A percentile compares a stretch with the other conserved stretches of the same genome.
These are phyloP conservation scores for Phytopythium sindhum DNA, from an alignment of 352 stramenopile genomes.

Conservation along the genomic window DNA sequence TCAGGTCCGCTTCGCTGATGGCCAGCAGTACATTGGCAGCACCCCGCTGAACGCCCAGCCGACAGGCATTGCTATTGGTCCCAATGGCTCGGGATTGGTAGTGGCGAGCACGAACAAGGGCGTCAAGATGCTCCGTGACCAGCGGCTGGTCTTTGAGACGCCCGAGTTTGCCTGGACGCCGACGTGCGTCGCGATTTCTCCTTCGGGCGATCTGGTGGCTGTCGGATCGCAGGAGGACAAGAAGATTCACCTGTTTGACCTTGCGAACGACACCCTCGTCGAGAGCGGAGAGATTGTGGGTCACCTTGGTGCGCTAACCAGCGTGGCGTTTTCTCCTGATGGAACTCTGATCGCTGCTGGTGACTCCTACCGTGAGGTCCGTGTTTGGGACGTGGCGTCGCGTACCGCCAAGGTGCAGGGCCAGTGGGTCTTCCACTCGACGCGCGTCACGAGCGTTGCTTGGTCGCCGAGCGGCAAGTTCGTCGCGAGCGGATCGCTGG, in stretches of 20 bases:
- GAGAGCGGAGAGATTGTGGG: slow-evolving; percentile 64
- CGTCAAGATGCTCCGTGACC: slow-evolving; percentile 73
- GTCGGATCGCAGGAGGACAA: slow-evolving; percentile 82
- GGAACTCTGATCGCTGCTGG: slow-evolving; percentile 81
- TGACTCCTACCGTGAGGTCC: slow-evolving; percentile 88
- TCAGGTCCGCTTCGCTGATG: slow-evolving; percentile 69
- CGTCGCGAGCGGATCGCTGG: slow-evolving; percentile 90
- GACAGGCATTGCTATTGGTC: slow-evolving; percentile 56
- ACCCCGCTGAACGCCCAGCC: slow-evolving; percentile 66
- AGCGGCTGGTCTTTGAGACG: slow-evolving; percentile 71
- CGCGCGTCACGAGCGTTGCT: slow-evolving; percentile 90
- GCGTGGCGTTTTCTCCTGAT: slow-evolving; percentile 82
- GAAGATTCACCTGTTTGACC: slow-evolving; percentile 86
- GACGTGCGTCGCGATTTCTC: slow-evolving; percentile 71
- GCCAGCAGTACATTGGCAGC: slow-evolving; percentile 55
- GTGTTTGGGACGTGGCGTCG: slow-evolving; percentile 84
- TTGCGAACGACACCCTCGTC: slow-evolving; percentile 60
- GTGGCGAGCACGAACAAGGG: slow-evolving; percentile 81
- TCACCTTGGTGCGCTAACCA: slow-evolving; percentile 73
- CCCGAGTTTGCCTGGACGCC: slow-evolving; percentile 76
- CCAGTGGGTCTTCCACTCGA: slow-evolving; percentile 96
- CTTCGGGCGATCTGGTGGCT: slow-evolving; percentile 64
- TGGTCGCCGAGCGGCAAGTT: slow-evolving; percentile 92
- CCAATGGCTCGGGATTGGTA: slow-evolving; percentile 40
- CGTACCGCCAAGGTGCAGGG: slow-evolving; percentile 86